Percentiles rank a stretch among this genome's conserved stretches.
phyloP scores from a whole-genome alignment of 1,139 yeast species.

The Yamadazyma dushanensis region DNA sequence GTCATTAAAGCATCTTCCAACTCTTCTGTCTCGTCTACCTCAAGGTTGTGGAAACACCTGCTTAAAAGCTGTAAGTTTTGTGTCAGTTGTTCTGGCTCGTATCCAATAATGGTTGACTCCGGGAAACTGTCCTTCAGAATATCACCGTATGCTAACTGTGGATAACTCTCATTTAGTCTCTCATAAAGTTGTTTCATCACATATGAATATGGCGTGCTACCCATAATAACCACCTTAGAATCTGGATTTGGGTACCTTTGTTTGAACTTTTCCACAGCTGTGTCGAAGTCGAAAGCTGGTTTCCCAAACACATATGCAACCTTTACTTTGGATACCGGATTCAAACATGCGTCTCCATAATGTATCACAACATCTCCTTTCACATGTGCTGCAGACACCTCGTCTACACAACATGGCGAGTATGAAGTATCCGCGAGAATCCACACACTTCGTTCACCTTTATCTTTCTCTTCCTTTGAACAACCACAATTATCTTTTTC shows the following conservation, averaged over 20 bases:
- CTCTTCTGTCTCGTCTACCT: constrained; percentile 21
- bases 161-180: constrained; percentile 34
- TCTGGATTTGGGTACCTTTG: constrained; percentile 29
- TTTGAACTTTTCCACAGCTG: constrained; percentile 35
- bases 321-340: constrained; percentile 68
- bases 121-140: constrained; percentile 18
- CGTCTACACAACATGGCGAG: constrained; percentile 94
- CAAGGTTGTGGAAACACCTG: constrained; percentile 24
- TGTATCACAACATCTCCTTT: constrained; percentile 83
- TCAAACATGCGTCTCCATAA: constrained; percentile 93
- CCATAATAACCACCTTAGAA: constrained; percentile 57
- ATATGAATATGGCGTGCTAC: constrained; percentile 61
- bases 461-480: neutral
- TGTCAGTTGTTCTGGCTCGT: constrained; percentile 20
- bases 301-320: constrained; percentile 78
- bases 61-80: constrained; percentile 19
- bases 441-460: constrained; percentile 39
- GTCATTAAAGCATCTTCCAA: constrained; percentile 27
- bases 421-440: constrained; percentile 93
- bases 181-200: constrained; percentile 36
- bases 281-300: constrained; percentile 48
- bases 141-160: constrained; percentile 51
- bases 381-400: constrained; percentile 95
- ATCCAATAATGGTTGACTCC: constrained; percentile 44
- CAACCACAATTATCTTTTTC: constrained; percentile 4